Percentiles rank a stretch among this genome's conserved stretches.
Conservation (phyloP, 1,284 basidiomycete species). For the Marasmius sp. region DNA sequence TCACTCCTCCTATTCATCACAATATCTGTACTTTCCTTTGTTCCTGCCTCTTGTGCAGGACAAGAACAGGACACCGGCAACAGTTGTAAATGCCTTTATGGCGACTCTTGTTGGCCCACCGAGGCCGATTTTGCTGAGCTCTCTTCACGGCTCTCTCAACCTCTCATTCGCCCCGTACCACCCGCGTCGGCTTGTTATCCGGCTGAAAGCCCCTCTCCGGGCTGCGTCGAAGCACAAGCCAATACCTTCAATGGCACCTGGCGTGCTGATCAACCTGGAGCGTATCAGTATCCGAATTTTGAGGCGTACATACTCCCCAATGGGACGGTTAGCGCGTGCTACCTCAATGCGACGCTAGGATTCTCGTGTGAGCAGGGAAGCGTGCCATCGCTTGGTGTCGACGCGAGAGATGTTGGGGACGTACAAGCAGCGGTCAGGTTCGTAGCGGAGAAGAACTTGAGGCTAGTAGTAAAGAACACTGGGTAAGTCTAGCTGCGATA, state of each 20-base stretch:
- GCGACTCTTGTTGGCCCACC: neutral
- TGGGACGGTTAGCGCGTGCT: neutral
- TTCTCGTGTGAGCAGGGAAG: constrained; percentile 2
- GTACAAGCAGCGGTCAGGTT: constrained; percentile 34
- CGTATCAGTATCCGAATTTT: neutral
- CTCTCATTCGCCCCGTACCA: neutral
- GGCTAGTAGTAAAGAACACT: constrained; percentile 42
- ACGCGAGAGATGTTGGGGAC: constrained; percentile 28
- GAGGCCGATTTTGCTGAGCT: neutral
- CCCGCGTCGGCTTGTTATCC: neutral
- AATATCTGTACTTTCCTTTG: too few relatives aligned
- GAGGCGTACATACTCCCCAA: neutral
- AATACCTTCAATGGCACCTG: neutral
- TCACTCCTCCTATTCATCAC: too few relatives aligned
- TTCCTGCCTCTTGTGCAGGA: too few relatives aligned
- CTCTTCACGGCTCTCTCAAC: neutral
- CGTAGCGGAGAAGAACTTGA: constrained; percentile 33
- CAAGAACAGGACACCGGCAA: too few relatives aligned
- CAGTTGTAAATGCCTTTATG: neutral
- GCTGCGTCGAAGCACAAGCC: neutral
- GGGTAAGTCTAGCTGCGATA: constrained; percentile 22
- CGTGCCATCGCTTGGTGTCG: constrained; percentile 19
- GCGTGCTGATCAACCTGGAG: neutral
- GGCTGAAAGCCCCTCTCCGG: neutral
- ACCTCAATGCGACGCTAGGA: neutral